These are phyloP conservation scores for Phaffia tasmanica DNA, from an alignment of 768 basidiomycete genomes.

Conservation along the genomic window DNA sequence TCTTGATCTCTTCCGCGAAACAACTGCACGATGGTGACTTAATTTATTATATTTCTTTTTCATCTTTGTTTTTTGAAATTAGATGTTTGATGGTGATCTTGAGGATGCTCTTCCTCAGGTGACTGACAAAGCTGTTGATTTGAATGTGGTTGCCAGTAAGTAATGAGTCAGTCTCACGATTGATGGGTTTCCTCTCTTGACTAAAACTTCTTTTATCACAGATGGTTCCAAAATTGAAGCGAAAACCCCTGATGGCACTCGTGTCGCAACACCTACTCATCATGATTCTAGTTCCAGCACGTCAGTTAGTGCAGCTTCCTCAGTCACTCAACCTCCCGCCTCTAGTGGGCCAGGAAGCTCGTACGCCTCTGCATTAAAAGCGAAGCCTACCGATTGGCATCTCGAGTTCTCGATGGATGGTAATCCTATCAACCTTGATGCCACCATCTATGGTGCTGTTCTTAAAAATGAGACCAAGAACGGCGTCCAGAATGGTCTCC, in stretches of 20 bases:
- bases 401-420: conserved; percentile 92
- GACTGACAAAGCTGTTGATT: conserved; percentile 72
- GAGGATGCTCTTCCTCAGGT: conserved; percentile 54
- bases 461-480: conserved; percentile 68
- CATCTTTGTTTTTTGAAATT: neutral
- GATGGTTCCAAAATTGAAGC: conserved; percentile 92
- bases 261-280: conserved; percentile 75
- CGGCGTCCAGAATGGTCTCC: conserved; percentile 18
- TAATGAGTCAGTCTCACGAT: neutral
- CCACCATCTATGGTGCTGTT: conserved; percentile 92
- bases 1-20: neutral
- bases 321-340: conserved; percentile 19
- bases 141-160: conserved; percentile 60
- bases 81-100: conserved; percentile 78
- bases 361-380: conserved; percentile 86
- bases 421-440: conserved; percentile 64
- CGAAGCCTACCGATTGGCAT: conserved; percentile 92
- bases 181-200: neutral
- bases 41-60: neutral
- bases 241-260: conserved; percentile 91
- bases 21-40: conserved; percentile 2
- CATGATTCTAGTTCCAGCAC: conserved; percentile 37
- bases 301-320: conserved; percentile 18
- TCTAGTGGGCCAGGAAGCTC: conserved; percentile 42
- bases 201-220: conserved; percentile 31